Conservation (phyloP, 2,329 filamentous ascomycete genomes). For the Pezicula radicicola region DNA sequence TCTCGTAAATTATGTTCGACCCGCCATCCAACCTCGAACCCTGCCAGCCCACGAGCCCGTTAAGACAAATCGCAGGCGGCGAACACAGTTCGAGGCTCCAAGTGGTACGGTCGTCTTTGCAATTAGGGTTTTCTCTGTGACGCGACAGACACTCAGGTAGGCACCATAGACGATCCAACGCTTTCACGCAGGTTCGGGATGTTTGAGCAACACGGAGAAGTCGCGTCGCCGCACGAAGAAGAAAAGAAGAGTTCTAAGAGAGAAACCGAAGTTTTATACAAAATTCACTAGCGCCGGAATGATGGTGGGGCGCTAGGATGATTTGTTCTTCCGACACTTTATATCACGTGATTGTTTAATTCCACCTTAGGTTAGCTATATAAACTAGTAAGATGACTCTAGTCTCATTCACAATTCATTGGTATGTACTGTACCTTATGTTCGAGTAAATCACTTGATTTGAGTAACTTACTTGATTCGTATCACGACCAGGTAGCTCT, state of each 20-base stretch:
- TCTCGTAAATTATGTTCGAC: constrained; percentile 48
- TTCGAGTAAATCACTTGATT: no score
- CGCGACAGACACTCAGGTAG: constrained; percentile 28
- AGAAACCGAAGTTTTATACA: no score
- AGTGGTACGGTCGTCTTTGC: constrained; percentile 58
- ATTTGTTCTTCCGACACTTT: no score
- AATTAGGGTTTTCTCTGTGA: constrained; percentile 61
- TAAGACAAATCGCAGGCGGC: constrained; percentile 22
- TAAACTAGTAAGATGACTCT: no score
- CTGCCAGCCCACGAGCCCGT: constrained; percentile 20
- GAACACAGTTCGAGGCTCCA: constrained; percentile 38
- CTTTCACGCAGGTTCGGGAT: constrained; percentile 12
- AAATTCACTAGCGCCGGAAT: no score
- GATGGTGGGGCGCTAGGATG: no score
- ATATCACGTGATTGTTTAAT: no score
- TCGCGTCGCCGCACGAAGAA: constrained; percentile 29
- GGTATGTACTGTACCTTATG: no score
- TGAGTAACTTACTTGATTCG: no score
- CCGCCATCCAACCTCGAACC: constrained; percentile 35
- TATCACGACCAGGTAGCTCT: no score
- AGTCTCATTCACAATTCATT: no score
- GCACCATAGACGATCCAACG: constrained; percentile 4
- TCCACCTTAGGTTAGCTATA: no score
- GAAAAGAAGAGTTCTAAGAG: constrained; percentile 6
- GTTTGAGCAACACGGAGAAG: constrained; percentile 30